Conservation (phyloP, 1,284 basidiomycete genomes). For the Anthracocystis walkeri region DNA sequence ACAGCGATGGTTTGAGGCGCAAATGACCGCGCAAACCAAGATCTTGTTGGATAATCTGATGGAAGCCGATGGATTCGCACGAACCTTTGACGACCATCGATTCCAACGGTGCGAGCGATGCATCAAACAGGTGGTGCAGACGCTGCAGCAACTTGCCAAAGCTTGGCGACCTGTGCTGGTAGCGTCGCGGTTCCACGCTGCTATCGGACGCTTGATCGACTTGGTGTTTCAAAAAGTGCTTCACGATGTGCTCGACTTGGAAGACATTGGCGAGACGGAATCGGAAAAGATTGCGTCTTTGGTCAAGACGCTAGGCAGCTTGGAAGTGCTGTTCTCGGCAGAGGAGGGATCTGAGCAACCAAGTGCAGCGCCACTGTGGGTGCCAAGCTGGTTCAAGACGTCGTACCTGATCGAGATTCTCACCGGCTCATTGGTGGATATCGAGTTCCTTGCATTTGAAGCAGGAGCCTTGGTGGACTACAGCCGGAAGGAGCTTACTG, state of each 20-base stretch:
- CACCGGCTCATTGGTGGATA: conserved; percentile 74
- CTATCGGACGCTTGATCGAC: conserved; percentile 81
- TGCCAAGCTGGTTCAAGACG: conserved; percentile 68
- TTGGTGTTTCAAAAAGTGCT: conserved; percentile 79
- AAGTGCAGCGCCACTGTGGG: conserved; percentile 56
- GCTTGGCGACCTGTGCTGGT: conserved; percentile 78
- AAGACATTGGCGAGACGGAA: conserved; percentile 91
- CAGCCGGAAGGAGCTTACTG: conserved; percentile 82
- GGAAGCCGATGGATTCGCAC: conserved; percentile 78
- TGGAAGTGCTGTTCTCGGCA: conserved; percentile 84
- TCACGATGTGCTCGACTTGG: conserved; percentile 80
- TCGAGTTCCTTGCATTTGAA: conserved; percentile 87
- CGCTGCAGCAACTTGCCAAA: conserved; percentile 77
- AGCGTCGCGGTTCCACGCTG: conserved; percentile 57
- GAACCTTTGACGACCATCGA: conserved; percentile 79
- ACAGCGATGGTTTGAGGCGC: conserved; percentile 53
- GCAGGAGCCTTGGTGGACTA: conserved; percentile 92
- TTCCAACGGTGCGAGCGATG: conserved; percentile 82
- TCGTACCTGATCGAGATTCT: conserved; percentile 66
- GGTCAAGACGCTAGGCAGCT: conserved; percentile 78
- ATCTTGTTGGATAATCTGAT: conserved; percentile 73
- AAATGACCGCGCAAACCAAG: conserved; percentile 71
- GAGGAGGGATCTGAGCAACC: conserved; percentile 67
- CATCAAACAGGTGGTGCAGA: conserved; percentile 77
- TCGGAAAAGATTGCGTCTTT: conserved; percentile 85